These are phyloP conservation scores for Aspergillus funiculosus DNA, from an alignment of 495 filamentous ascomycete species.

Conservation along the genomic window DNA sequence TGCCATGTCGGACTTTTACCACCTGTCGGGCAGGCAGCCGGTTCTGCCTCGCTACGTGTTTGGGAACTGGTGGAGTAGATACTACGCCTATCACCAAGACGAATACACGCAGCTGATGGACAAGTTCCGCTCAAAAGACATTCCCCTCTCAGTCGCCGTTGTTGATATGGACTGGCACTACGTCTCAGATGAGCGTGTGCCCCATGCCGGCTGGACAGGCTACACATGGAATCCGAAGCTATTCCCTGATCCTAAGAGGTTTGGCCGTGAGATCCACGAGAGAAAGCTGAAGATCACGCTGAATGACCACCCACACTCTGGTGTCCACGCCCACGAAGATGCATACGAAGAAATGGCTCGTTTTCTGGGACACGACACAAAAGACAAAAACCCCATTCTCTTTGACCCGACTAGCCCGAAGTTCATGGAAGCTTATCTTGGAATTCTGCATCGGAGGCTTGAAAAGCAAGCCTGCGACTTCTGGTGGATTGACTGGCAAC, in stretches of 20 bases:
- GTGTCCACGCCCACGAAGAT: conserved; percentile 48
- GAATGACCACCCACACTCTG: conserved; percentile 54
- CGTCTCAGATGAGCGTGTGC: conserved; percentile 36
- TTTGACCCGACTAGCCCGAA: conserved; percentile 49
- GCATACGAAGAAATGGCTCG: conserved; percentile 47
- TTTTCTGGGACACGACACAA: conserved; percentile 40
- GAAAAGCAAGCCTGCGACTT: conserved; percentile 50
- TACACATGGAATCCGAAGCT: conserved; percentile 55
- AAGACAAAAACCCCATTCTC: conserved; percentile 38
- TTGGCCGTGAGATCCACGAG: conserved; percentile 40
- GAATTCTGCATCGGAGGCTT: conserved; percentile 45
- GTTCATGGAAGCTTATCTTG: conserved; percentile 54
- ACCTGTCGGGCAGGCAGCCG: conserved; percentile 50
- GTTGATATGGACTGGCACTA: conserved; percentile 62
- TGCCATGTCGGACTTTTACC: conserved; percentile 51
- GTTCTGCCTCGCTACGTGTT: conserved; percentile 50
- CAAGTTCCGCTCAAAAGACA: conserved; percentile 36
- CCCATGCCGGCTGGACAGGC: conserved; percentile 50
- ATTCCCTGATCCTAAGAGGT: conserved; percentile 46
- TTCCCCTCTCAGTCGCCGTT: conserved; percentile 52
- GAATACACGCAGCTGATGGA: conserved; percentile 52
- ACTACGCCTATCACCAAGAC: conserved; percentile 44
- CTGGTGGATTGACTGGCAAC: conserved; percentile 63
- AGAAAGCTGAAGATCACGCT: conserved; percentile 42
- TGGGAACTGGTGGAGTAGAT: conserved; percentile 62